Conservation (phyloP, 768 basidiomycete species). For the Mycena belliarum region DNA sequence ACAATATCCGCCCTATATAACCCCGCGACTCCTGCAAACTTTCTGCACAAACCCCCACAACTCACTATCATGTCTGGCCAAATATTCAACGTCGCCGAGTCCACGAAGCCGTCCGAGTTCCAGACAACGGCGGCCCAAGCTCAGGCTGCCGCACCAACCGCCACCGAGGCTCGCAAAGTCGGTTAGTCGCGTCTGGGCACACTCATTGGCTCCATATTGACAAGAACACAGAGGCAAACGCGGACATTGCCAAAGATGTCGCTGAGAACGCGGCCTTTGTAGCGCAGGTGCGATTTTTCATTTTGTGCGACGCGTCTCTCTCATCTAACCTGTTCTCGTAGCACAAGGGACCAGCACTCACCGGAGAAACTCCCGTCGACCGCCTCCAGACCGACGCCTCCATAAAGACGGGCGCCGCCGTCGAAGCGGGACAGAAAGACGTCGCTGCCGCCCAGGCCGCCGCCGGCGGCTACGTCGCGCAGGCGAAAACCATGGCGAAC, state of each 20-base stretch:
- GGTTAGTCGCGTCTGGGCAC: conserved; percentile 21
- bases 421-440: conserved; percentile 55
- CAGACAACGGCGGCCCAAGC: conserved; percentile 60
- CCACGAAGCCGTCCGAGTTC: conserved; percentile 33
- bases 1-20: no score
- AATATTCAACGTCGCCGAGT: conserved; percentile 42
- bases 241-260: conserved; percentile 42
- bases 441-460: conserved; percentile 48
- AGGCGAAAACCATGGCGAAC: conserved; percentile 51
- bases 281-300: conserved; percentile 34
- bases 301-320: no score
- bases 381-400: conserved; percentile 36
- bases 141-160: conserved; percentile 47
- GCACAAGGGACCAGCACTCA: conserved; percentile 34
- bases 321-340: no score
- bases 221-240: conserved; percentile 36
- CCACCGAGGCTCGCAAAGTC: conserved; percentile 42
- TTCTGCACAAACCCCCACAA: background rate
- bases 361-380: conserved; percentile 35
- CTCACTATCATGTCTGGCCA: conserved; percentile 31
- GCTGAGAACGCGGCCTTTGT: conserved; percentile 53
- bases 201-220: background rate
- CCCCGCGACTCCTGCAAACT: no score
- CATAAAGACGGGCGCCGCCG: conserved; percentile 52
- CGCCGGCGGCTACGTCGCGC: conserved; percentile 52